A percentile compares a stretch with the other conserved stretches of the same genome.
These are phyloP conservation scores for Hyphodiscus hymeniophilus DNA, from an alignment of 495 filamentous ascomycete species.

Conservation along the genomic window DNA sequence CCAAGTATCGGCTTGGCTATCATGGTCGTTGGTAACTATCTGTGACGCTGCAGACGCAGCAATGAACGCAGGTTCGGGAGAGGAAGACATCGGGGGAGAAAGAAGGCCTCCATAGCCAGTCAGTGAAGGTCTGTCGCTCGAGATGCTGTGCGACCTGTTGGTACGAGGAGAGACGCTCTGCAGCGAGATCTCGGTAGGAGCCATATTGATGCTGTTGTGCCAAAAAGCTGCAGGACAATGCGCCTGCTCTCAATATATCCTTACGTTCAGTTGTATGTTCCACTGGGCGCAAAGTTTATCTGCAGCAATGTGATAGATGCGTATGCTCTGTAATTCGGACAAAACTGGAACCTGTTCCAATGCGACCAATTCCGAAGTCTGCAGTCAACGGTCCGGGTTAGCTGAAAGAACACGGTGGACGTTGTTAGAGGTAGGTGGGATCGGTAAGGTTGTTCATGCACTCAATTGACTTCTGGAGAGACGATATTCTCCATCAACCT, in stretches of 20 bases:
- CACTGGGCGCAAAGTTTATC: neutral
- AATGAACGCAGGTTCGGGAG: constrained; percentile 81
- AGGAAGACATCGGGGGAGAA: constrained; percentile 56
- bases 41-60: constrained; percentile 83
- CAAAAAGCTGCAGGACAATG: neutral
- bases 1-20: constrained; percentile 56
- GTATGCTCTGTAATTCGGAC: neutral
- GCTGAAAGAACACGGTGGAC: neutral
- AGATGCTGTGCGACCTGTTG: constrained; percentile 38
- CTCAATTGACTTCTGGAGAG: neutral
- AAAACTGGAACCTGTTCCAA: neutral
- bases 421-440: neutral
- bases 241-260: constrained; percentile 1
- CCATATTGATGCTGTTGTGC: constrained; percentile 4
- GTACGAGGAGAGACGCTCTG: constrained; percentile 4
- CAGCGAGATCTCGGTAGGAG: constrained; percentile 6
- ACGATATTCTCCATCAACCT: neutral
- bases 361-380: neutral
- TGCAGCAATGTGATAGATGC: neutral
- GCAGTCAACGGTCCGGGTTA: neutral
- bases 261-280: neutral
- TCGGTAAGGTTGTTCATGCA: neutral
- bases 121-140: constrained; percentile 42
- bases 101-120: constrained; percentile 39
- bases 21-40: constrained; percentile 83